Evolutionary conservation across 768 basidiomycete genomes (phyloP), one percentile per base, ranked within the genome.

Genomic region (Phlebiopsis gigantea): DNA sequence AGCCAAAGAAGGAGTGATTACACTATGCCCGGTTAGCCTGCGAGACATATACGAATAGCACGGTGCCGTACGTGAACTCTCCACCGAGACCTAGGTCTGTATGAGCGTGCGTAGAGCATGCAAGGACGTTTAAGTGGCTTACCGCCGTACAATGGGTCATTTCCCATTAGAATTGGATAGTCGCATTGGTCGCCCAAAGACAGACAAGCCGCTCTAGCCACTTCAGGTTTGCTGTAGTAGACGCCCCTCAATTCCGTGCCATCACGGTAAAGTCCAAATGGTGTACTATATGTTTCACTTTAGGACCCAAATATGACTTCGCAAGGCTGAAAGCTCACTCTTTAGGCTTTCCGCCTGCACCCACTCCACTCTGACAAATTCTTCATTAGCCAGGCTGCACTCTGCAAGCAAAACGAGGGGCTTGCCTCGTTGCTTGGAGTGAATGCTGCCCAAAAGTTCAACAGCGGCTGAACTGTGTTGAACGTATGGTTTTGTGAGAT

Each of bases 361-460:
- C 89, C 39, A 90, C 77, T 8, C 89, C 89, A 57, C 85, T 88
- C 88, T 86, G 10, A 17, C 50, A 17, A 57, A n/a, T 34, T 12
- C 17, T 24, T 41, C 34, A 26, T n/a, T 29, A 56, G 29, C 34
- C 8, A 34, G 44, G 29, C 39, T 15, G 7, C 50, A 22, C n/a
- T 1, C 5, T 1, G 14, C 8, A 12, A 52, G 5, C 1, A 29
- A n/a, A 25, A 25, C 29, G 56, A 15, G 42, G 19, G 34, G 34
- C 29, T 15, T 31, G 86, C 90, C 76, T 90, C 86, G 58, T 77
- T 77, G 66, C 89, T 90, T 0, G 89, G 83, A 19, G 85, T 75
- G 61, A 88, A 90, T 0, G 85, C 86, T 5, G 85, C 88, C 87
- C 87, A 92, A 61, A 90, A 88, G 65, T 90, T 91, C 61, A 91